A percentile compares a stretch with the other conserved stretches of the same genome.
Evolutionary conservation across 768 basidiomycete genomes (phyloP).

Genomic region (Termitomyces sp.): DNA sequence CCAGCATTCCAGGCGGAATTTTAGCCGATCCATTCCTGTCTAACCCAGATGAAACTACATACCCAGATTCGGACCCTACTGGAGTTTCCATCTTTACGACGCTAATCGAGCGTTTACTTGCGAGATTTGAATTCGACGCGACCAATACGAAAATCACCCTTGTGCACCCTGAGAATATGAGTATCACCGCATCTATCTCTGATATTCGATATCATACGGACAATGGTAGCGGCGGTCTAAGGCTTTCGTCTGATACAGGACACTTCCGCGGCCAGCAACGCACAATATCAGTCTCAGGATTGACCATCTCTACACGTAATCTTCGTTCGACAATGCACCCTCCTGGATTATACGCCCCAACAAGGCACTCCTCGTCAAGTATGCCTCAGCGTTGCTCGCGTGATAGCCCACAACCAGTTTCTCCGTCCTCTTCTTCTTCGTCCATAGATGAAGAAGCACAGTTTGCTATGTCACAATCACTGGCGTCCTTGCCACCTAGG

Average conservation of each 20-base stretch:
- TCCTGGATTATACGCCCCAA: slow-evolving; percentile 14
- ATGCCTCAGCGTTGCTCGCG: background rate
- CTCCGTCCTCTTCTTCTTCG: slow-evolving; percentile 52
- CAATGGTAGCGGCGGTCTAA: slow-evolving; percentile 4
- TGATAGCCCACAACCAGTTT: slow-evolving; percentile 26
- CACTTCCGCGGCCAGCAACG: slow-evolving; percentile 32
- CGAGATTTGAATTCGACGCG: slow-evolving; percentile 76
- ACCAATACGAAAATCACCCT: slow-evolving; percentile 65
- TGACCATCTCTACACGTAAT: slow-evolving; percentile 50
- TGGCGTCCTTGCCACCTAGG: slow-evolving; percentile 55
- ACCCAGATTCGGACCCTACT: slow-evolving; percentile 54
- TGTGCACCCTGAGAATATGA: slow-evolving; percentile 60
- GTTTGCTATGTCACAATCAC: slow-evolving; percentile 72
- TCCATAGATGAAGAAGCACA: slow-evolving; percentile 65
- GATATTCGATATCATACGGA: slow-evolving; percentile 59
- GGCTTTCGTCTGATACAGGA: slow-evolving; percentile 1
- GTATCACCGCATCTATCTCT: slow-evolving; percentile 55
- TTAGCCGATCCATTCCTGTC: slow-evolving; percentile 45
- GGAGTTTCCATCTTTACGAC: slow-evolving; percentile 81
- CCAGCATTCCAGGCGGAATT: slow-evolving; percentile 64
- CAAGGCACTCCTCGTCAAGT: slow-evolving; percentile 15
- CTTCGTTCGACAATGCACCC: slow-evolving; percentile 24
- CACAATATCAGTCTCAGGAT: slow-evolving; percentile 52
- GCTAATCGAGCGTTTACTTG: slow-evolving; percentile 74
- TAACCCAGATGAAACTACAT: slow-evolving; percentile 35